phyloP scores from a whole-genome alignment of 2,329 filamentous ascomycete species.

The Pseudogymnoascus sp. region DNA sequence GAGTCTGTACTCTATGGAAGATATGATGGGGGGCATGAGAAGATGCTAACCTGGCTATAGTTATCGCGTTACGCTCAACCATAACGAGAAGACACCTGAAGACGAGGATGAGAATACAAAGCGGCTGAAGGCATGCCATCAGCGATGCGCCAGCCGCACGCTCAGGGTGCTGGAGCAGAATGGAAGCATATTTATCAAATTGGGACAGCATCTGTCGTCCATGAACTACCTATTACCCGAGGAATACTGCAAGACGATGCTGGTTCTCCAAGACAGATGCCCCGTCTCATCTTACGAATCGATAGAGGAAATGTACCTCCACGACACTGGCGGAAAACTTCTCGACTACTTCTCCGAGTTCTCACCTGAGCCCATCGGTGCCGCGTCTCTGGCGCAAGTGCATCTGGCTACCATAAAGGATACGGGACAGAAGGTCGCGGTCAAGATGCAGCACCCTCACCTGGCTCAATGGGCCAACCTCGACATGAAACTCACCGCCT shows the following conservation, averaged over 20 bases:
- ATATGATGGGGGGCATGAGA: neutral
- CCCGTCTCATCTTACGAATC: slow-evolving; percentile 84
- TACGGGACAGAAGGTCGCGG: slow-evolving; percentile 77
- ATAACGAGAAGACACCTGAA: slow-evolving; percentile 46
- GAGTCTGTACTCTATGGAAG: slow-evolving; percentile 50
- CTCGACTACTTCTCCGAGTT: slow-evolving; percentile 84
- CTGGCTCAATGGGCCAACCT: slow-evolving; percentile 84
- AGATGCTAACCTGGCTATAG: slow-evolving; percentile 36
- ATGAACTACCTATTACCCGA: slow-evolving; percentile 88
- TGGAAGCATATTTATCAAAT: slow-evolving; percentile 95
- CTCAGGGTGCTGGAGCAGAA: slow-evolving; percentile 85
- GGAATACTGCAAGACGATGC: slow-evolving; percentile 93
- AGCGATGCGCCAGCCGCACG: slow-evolving; percentile 83
- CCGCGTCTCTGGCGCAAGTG: slow-evolving; percentile 89
- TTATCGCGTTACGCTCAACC: slow-evolving; percentile 78
- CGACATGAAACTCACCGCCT: slow-evolving; percentile 76
- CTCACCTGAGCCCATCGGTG: slow-evolving; percentile 70
- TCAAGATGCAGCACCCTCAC: slow-evolving; percentile 91
- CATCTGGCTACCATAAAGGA: slow-evolving; percentile 78
- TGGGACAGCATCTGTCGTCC: slow-evolving; percentile 86
- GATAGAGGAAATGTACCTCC: slow-evolving; percentile 75
- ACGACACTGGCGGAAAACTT: slow-evolving; percentile 71
- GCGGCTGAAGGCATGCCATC: slow-evolving; percentile 76
- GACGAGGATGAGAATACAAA: slow-evolving; percentile 56
- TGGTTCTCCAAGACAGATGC: slow-evolving; percentile 91